These are phyloP conservation scores for Chalciporus piperatus DNA, from an alignment of 768 basidiomycete genomes.

Conservation along the genomic window DNA sequence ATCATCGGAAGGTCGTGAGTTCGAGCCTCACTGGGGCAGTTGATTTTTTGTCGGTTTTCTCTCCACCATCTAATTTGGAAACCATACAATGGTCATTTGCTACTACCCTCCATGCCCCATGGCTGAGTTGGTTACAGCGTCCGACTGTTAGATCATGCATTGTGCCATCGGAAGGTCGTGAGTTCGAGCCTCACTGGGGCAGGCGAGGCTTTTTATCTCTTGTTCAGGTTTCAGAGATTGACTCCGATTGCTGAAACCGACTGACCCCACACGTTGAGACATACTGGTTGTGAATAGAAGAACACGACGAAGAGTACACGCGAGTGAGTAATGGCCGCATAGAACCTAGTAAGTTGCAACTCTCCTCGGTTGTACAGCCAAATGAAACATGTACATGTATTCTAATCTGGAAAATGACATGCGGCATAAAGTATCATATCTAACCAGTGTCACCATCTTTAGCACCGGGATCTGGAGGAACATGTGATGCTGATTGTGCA, in stretches of 20 bases:
- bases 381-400: neutral
- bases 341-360: neutral
- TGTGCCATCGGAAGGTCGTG: slow-evolving; percentile 48
- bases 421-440: slow-evolving; percentile 2
- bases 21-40: slow-evolving; percentile 53
- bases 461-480: slow-evolving; percentile 59
- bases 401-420: neutral
- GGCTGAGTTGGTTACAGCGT: slow-evolving; percentile 53
- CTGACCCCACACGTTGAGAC: neutral
- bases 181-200: slow-evolving; percentile 55
- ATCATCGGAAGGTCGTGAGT: slow-evolving; percentile 51
- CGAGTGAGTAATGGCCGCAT: neutral
- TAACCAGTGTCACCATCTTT: slow-evolving; percentile 79
- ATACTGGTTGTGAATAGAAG: slow-evolving; percentile 2
- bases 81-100: too few relatives aligned
- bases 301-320: slow-evolving; percentile 11
- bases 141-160: slow-evolving; percentile 39
- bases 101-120: slow-evolving; percentile 37
- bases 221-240: neutral
- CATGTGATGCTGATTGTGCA: slow-evolving; percentile 36
- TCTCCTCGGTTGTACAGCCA: neutral
- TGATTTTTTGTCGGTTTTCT: slow-evolving; percentile 4
- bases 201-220: slow-evolving; percentile 18
- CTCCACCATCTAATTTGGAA: neutral
- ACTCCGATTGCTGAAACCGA: too few relatives aligned